Evolutionary conservation across 345 rosid species (phyloP), one percentile per base, ranked within the genome.

Genomic region (Eucalyptus polybractea): DNA sequence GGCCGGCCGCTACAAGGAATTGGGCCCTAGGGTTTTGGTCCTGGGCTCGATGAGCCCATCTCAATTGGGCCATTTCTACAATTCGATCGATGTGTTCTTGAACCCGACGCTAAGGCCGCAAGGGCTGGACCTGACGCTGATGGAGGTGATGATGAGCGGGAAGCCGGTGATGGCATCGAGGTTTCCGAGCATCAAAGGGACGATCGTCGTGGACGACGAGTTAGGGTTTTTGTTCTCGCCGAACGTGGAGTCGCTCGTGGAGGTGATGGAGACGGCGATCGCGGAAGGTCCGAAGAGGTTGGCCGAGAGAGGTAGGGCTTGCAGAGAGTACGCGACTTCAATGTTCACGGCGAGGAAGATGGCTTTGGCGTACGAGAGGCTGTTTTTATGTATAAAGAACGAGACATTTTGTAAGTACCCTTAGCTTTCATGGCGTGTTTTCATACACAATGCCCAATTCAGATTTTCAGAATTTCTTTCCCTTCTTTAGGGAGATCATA

Each of bases 101-200:
- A 98, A 98, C 87, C 99, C 99, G 2, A 98, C 98, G 3, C 93
- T 98, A 4, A 93, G 99, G 90, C 99, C 99, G 22, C 99, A 97
- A 89, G 99, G 99, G 14, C 96, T 97, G 27, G 99, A 97, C 92
- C 92, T 97, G 0, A 97, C 99, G 6, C 92, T 96, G 44, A 95
- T 95, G 99, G 99, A 97, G 89, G 99, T 98, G 2, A 98, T 98
- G 99, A 92, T 97, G 95, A 95, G 97, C 87, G 99, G 99, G 49
- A 98, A 93, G 89, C 95, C 99, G 8, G 95, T 98, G 4, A 94
- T 96, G 97, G 98, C 99, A 1, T 96, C 99, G 2, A 95, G 98
- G 88, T 98, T 95, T 56, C 96, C 99, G 0, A 98, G 99, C 88
- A 97, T 98, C 44, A 96, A 95, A 91, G 96, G 98, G 13, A 98